A percentile compares a stretch with the other conserved stretches of the same genome.
Conservation (phyloP, 2,329 filamentous ascomycete species). For the Zelopaecilomyces penicillatus region DNA sequence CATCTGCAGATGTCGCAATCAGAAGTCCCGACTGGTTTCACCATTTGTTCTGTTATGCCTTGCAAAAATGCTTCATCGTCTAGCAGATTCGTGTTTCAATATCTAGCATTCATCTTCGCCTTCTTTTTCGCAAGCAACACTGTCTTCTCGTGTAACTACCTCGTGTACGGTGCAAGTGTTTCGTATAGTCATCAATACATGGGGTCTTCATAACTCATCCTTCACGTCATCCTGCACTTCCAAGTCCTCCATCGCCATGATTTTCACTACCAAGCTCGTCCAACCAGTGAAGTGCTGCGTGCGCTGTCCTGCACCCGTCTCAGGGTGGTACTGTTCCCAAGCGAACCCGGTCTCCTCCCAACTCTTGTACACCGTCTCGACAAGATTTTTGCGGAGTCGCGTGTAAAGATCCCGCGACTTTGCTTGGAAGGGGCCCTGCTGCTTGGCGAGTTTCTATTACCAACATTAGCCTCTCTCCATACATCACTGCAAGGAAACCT, state of each 20-base stretch:
- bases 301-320: slow-evolving; percentile 85
- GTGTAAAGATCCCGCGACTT: slow-evolving; percentile 68
- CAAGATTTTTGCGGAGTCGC: slow-evolving; percentile 70
- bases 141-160: no score
- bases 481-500: not conserved
- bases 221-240: slow-evolving; percentile 22
- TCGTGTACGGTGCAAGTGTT: no score
- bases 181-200: no score
- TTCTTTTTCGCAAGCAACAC: no score
- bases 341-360: slow-evolving; percentile 93
- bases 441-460: slow-evolving; percentile 50
- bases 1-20: no score
- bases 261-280: slow-evolving; percentile 97
- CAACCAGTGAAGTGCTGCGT: slow-evolving; percentile 98
- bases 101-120: no score
- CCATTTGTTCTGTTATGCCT: no score
- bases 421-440: slow-evolving; percentile 57
- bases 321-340: slow-evolving; percentile 97
- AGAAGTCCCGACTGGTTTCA: no score
- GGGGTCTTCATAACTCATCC: slow-evolving; percentile 37
- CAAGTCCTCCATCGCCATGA: slow-evolving; percentile 87
- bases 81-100: no score
- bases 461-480: slow-evolving; percentile 19
- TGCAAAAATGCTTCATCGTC: no score
- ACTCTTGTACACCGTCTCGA: slow-evolving; percentile 77